phyloP scores from a whole-genome alignment of 306 rosid species.

The Canavalia gladiata region DNA sequence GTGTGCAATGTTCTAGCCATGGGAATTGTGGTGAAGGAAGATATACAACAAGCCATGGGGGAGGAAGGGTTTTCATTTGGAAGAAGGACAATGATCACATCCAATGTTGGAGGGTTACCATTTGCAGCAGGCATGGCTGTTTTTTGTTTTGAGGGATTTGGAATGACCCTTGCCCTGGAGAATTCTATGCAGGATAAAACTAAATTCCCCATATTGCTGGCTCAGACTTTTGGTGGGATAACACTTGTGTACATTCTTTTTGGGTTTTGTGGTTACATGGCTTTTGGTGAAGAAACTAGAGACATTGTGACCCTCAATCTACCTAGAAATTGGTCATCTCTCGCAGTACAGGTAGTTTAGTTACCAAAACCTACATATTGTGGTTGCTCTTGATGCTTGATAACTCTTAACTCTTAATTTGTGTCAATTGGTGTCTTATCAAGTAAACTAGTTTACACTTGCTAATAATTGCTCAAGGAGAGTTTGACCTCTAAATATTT shows the following conservation, averaged over 20 bases:
- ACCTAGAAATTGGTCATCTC: constrained; percentile 78
- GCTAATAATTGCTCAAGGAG: neutral
- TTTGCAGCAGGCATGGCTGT: constrained; percentile 91
- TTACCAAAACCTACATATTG: neutral
- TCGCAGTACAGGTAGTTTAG: constrained; percentile 75
- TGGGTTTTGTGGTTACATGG: constrained; percentile 90
- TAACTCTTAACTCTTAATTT: constrained; percentile 3
- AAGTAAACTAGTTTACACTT: constrained; percentile 20
- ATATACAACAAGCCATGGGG: constrained; percentile 55
- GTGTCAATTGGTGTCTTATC: constrained; percentile 16
- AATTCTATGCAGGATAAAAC: constrained; percentile 60
- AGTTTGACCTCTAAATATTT: constrained; percentile 39
- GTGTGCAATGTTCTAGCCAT: constrained; percentile 80
- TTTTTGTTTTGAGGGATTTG: constrained; percentile 91
- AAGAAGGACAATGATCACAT: constrained; percentile 73
- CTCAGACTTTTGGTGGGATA: constrained; percentile 80
- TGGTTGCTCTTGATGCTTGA: neutral
- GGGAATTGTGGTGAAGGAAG: constrained; percentile 83
- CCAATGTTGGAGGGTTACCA: constrained; percentile 82
- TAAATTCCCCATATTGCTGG: constrained; percentile 74
- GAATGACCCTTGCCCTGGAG: constrained; percentile 91
- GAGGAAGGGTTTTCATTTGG: constrained; percentile 65
- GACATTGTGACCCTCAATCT: constrained; percentile 89
- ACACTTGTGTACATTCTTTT: constrained; percentile 70
- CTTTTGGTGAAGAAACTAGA: constrained; percentile 86